These are phyloP conservation scores for Verticillium nubilum DNA, from an alignment of 2,329 filamentous ascomycete species.

Conservation along the genomic window DNA sequence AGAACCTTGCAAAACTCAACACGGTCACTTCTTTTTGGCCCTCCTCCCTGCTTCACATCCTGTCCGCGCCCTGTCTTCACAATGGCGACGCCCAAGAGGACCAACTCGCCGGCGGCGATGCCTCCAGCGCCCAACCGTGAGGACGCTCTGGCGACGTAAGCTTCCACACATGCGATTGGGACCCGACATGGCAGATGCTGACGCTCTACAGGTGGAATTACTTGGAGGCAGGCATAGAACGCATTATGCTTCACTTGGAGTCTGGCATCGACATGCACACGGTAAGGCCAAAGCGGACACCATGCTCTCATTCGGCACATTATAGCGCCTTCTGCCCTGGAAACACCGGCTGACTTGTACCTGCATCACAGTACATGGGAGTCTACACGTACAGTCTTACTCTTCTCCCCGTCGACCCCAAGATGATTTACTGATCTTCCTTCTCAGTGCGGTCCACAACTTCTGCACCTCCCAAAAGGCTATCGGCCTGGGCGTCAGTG, in stretches of 20 bases:
- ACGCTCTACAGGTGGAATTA: constrained; percentile 69
- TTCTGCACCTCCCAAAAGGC: constrained; percentile 99
- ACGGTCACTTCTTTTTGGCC: neutral
- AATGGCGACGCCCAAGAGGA: constrained; percentile 1
- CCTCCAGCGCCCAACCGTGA: constrained; percentile 56
- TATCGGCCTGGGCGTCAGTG: constrained; percentile 46
- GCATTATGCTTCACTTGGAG: constrained; percentile 89
- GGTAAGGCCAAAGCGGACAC: constrained; percentile 38
- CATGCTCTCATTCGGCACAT: constrained; percentile 3
- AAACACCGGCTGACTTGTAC: constrained; percentile 4
- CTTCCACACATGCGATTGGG: neutral
- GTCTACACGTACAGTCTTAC: constrained; percentile 68
- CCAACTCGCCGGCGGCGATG: constrained; percentile 33
- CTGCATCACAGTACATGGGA: constrained; percentile 70
- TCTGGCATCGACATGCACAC: constrained; percentile 92
- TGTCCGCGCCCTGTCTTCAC: neutral
- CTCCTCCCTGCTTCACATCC: neutral
- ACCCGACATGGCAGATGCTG: constrained; percentile 1
- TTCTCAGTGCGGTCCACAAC: constrained; percentile 79
- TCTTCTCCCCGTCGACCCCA: neutral
- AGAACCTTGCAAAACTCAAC: neutral
- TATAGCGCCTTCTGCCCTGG: constrained; percentile 4
- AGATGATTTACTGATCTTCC: constrained; percentile 26
- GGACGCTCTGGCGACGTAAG: constrained; percentile 50
- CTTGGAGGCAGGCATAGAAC: constrained; percentile 79